phyloP scores from a whole-genome alignment of 805 yeast species.

The Myxozyma udenii region DNA sequence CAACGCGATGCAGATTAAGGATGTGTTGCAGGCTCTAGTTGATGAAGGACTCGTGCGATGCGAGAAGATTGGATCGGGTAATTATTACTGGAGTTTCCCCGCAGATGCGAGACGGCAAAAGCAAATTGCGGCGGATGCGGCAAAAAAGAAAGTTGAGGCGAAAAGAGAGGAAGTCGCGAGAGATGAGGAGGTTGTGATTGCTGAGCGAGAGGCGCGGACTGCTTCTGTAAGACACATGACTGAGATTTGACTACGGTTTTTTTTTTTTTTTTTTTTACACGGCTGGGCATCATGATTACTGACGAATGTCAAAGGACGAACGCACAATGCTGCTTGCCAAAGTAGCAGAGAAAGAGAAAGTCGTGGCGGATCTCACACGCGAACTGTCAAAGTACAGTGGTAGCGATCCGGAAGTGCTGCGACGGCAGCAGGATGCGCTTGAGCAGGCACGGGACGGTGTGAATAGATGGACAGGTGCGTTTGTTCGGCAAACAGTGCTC shows the following conservation, averaged over 20 bases:
- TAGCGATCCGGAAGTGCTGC: slow-evolving; percentile 20
- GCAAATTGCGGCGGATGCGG: slow-evolving; percentile 10
- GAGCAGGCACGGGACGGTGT: slow-evolving; percentile 23
- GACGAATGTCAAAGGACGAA: slow-evolving; percentile 8
- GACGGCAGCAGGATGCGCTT: slow-evolving; percentile 12
- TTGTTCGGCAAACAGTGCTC: slow-evolving; percentile 4
- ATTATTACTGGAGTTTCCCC: slow-evolving; percentile 35
- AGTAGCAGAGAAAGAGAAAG: slow-evolving; percentile 9
- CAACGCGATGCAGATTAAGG: slow-evolving; percentile 55
- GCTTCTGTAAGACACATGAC: slow-evolving; percentile 4
- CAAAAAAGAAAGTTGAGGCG: slow-evolving; percentile 14
- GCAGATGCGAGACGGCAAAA: slow-evolving; percentile 26
- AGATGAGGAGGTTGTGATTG: slow-evolving; percentile 12
- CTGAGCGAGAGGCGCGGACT: slow-evolving; percentile 9
- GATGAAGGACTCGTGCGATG: slow-evolving; percentile 51
- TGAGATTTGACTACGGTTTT: no score
- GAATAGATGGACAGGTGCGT: slow-evolving; percentile 33
- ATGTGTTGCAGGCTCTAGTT: slow-evolving; percentile 45
- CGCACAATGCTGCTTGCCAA: slow-evolving; percentile 6
- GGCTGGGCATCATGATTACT: no score
- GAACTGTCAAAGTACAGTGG: slow-evolving; percentile 15
- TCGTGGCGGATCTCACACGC: slow-evolving; percentile 1
- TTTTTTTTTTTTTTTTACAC: no score
- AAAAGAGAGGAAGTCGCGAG: slow-evolving; percentile 3
- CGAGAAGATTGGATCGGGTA: slow-evolving; percentile 55